Conservation (phyloP, 2,329 filamentous ascomycete genomes). For the Fusarium liriodendri region DNA sequence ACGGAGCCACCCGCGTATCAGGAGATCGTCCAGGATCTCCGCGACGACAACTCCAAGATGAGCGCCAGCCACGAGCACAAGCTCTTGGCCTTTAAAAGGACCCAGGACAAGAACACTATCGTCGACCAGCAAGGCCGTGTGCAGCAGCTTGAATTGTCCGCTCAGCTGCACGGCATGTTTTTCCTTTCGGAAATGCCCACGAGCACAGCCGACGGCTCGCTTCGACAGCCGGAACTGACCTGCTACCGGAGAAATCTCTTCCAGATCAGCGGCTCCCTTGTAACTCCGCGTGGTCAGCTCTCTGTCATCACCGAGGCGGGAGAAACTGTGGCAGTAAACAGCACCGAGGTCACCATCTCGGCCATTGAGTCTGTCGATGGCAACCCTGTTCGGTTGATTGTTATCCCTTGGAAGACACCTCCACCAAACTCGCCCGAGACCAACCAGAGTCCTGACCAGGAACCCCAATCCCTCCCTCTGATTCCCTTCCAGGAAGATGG, state of each 20-base stretch:
- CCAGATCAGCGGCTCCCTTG: slow-evolving; percentile 91
- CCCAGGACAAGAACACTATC: slow-evolving; percentile 69
- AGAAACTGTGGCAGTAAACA: slow-evolving; percentile 83
- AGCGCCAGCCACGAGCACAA: slow-evolving; percentile 71
- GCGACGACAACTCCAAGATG: slow-evolving; percentile 68
- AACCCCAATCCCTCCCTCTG: slow-evolving; percentile 84
- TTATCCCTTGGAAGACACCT: slow-evolving; percentile 97
- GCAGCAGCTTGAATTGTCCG: slow-evolving; percentile 71
- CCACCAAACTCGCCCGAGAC: slow-evolving; percentile 80
- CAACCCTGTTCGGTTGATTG: slow-evolving; percentile 91
- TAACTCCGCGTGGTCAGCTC: slow-evolving; percentile 80
- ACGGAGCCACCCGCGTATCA: slow-evolving; percentile 67
- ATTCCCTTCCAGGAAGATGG: slow-evolving; percentile 73
- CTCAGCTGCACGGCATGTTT: slow-evolving; percentile 90
- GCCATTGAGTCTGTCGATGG: slow-evolving; percentile 96
- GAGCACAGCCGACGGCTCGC: slow-evolving; percentile 65
- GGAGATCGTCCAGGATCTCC: slow-evolving; percentile 70
- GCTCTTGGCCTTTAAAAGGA: slow-evolving; percentile 67
- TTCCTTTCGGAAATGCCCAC: slow-evolving; percentile 85
- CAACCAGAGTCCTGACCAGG: slow-evolving; percentile 77
- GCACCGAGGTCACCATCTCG: slow-evolving; percentile 87
- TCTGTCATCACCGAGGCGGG: slow-evolving; percentile 87
- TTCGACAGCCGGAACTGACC: slow-evolving; percentile 83
- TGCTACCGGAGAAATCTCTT: slow-evolving; percentile 97
- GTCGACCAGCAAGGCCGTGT: slow-evolving; percentile 69